Evolutionary conservation across 2,329 filamentous ascomycete species (phyloP).

Genomic region (Sporothrix euskadiensis): DNA sequence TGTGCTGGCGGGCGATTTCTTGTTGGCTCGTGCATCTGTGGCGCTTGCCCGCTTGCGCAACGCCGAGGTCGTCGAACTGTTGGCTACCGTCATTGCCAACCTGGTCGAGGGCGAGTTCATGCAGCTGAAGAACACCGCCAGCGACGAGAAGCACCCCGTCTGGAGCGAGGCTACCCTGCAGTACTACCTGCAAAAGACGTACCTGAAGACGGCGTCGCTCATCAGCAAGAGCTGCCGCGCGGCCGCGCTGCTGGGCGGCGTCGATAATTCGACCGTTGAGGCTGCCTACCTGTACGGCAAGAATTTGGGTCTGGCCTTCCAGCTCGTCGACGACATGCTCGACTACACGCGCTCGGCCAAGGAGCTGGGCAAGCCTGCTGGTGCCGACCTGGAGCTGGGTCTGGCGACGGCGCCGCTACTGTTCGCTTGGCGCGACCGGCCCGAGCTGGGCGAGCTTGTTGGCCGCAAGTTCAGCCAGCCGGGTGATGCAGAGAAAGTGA

Average conservation of each 20-base stretch:
- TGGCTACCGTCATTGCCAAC: conserved; percentile 96
- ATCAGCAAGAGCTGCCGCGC: conserved; percentile 96
- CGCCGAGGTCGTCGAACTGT: conserved; percentile 88
- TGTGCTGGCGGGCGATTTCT: conserved; percentile 93
- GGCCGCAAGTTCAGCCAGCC: conserved; percentile 83
- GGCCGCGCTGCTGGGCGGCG: conserved; percentile 79
- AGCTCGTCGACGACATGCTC: conserved; percentile 96
- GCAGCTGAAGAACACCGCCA: conserved; percentile 95
- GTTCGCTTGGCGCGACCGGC: conserved; percentile 91
- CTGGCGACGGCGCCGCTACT: conserved; percentile 90
- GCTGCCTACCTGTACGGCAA: conserved; percentile 90
- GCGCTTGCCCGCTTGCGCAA: conserved; percentile 87
- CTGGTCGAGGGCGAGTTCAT: conserved; percentile 98
- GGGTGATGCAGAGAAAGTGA: conserved; percentile 82
- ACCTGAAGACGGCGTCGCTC: conserved; percentile 91
- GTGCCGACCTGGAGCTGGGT: conserved; percentile 89
- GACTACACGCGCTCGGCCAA: conserved; percentile 86
- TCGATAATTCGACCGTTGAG: conserved; percentile 75
- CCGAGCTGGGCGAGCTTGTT: conserved; percentile 81
- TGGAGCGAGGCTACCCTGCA: conserved; percentile 87
- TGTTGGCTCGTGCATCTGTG: conserved; percentile 89
- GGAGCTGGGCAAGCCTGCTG: conserved; percentile 91
- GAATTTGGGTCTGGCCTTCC: conserved; percentile 92
- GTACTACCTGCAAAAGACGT: conserved; percentile 98
- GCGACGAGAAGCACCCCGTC: conserved; percentile 77